These are phyloP conservation scores for Stachybotrys chlorohalonatus DNA, from an alignment of 2,329 filamentous ascomycete species.

Conservation along the genomic window DNA sequence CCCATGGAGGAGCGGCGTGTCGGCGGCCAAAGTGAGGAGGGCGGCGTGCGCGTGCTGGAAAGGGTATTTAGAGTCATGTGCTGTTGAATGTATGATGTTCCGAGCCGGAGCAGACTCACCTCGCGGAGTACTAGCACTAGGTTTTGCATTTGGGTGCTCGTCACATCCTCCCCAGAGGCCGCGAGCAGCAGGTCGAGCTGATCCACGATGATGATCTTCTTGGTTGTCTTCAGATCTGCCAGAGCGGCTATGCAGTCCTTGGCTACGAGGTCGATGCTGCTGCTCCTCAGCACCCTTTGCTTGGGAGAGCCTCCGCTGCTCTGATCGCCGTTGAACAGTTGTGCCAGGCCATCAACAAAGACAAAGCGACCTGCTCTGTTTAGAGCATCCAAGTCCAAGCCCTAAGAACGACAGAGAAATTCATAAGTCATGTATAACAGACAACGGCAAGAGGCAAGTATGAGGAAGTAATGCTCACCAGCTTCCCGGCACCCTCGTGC, in stretches of 20 bases:
- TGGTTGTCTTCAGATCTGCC: slow-evolving; percentile 19
- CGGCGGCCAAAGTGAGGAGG: slow-evolving; percentile 61
- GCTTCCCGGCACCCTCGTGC: slow-evolving; percentile 58
- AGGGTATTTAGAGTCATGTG: neutral
- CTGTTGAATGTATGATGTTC: neutral
- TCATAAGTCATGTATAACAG: neutral
- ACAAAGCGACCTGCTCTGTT: slow-evolving; percentile 50
- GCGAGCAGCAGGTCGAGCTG: slow-evolving; percentile 58
- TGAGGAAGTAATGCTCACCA: slow-evolving; percentile 34
- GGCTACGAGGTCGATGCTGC: slow-evolving; percentile 25
- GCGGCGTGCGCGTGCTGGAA: slow-evolving; percentile 53
- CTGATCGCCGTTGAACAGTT: slow-evolving; percentile 33
- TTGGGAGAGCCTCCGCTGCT: slow-evolving; percentile 2
- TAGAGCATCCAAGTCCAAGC: slow-evolving; percentile 59
- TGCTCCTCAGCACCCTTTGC: slow-evolving; percentile 18
- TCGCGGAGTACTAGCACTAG: slow-evolving; percentile 52
- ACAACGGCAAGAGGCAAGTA: neutral
- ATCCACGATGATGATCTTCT: slow-evolving; percentile 55
- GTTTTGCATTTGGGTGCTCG: slow-evolving; percentile 40
- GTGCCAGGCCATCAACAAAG: slow-evolving; percentile 67
- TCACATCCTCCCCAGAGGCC: slow-evolving; percentile 35
- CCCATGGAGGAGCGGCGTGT: slow-evolving; percentile 57
- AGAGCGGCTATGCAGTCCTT: slow-evolving; percentile 29
- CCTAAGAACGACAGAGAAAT: slow-evolving; percentile 28
- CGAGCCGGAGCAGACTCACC: slow-evolving; percentile 34